A percentile compares a stretch with the other conserved stretches of the same genome.
Conservation (phyloP, 805 yeast genomes). For the Metschnikowia proteae region DNA sequence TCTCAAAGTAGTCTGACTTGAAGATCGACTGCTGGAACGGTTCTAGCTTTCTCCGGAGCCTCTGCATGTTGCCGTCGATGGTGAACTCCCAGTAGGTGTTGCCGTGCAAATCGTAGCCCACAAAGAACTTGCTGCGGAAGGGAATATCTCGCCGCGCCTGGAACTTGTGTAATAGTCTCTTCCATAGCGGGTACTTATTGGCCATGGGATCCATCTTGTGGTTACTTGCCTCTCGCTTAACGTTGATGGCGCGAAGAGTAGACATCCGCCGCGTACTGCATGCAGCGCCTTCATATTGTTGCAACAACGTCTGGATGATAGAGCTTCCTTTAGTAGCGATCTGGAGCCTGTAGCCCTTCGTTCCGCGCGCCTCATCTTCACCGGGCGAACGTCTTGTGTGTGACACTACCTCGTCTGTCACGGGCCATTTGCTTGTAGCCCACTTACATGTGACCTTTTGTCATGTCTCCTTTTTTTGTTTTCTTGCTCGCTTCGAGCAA, state of each 20-base stretch:
- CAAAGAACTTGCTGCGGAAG: slow-evolving; percentile 62
- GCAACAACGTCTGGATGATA: too few relatives aligned
- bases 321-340: too few relatives aligned
- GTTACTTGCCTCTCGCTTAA: neutral
- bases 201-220: slow-evolving; percentile 46
- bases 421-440: neutral
- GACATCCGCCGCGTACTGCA: neutral
- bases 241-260: slow-evolving; percentile 2
- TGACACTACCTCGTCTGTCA: too few relatives aligned
- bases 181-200: slow-evolving; percentile 47
- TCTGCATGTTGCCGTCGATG: slow-evolving; percentile 47
- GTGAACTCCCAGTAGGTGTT: slow-evolving; percentile 84
- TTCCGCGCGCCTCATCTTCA: too few relatives aligned
- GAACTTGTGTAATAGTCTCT: slow-evolving; percentile 52
- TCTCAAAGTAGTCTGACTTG: slow-evolving; percentile 55
- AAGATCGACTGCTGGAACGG: slow-evolving; percentile 47
- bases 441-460: neutral
- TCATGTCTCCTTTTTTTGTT: neutral
- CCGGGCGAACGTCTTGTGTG: too few relatives aligned
- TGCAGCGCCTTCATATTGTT: neutral
- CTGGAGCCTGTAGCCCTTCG: too few relatives aligned
- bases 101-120: slow-evolving; percentile 78
- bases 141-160: slow-evolving; percentile 62
- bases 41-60: slow-evolving; percentile 62
- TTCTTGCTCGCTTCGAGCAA: neutral